Conservation (phyloP, 441 rosid species). For the Erodium chrysanthum region DNA sequence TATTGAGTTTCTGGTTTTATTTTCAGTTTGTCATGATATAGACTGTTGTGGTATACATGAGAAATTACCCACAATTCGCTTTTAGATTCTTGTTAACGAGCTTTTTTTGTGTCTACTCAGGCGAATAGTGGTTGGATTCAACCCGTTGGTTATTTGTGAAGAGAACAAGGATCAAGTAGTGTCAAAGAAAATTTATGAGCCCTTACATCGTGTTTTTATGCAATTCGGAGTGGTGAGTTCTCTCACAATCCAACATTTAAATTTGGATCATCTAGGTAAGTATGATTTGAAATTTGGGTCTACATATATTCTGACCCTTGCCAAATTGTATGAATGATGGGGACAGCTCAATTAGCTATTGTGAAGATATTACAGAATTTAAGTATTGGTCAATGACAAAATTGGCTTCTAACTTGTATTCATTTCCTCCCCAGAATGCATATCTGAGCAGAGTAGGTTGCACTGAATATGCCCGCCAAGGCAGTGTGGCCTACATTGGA, state of each 20-base stretch:
- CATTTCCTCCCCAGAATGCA: slow-evolving; percentile 36
- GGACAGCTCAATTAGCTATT: not conserved
- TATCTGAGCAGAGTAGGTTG: slow-evolving; percentile 51
- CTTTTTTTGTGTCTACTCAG: slow-evolving; percentile 25
- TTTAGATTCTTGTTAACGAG: not conserved
- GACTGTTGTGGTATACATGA: not conserved
- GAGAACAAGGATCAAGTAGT: slow-evolving; percentile 21
- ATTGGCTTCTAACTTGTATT: slow-evolving; percentile 2
- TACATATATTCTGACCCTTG: not conserved
- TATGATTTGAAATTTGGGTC: not conserved
- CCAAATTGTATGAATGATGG: not conserved
- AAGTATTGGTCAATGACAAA: not conserved
- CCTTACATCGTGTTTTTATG: slow-evolving; percentile 37
- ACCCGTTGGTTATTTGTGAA: slow-evolving; percentile 34
- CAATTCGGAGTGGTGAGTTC: slow-evolving; percentile 60
- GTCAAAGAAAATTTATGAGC: slow-evolving; percentile 28
- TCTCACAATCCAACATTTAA: not conserved
- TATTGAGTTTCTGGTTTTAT: too few species aligned
- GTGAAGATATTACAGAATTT: not conserved
- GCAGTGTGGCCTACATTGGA: slow-evolving; percentile 38
- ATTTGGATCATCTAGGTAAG: not conserved
- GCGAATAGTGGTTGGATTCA: slow-evolving; percentile 55
- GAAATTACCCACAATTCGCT: not conserved
- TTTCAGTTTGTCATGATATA: too few species aligned
- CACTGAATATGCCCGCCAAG: slow-evolving; percentile 21